These are phyloP conservation scores for Hyaloscypha hepaticicola DNA, from an alignment of 495 filamentous ascomycete genomes.

Conservation along the genomic window DNA sequence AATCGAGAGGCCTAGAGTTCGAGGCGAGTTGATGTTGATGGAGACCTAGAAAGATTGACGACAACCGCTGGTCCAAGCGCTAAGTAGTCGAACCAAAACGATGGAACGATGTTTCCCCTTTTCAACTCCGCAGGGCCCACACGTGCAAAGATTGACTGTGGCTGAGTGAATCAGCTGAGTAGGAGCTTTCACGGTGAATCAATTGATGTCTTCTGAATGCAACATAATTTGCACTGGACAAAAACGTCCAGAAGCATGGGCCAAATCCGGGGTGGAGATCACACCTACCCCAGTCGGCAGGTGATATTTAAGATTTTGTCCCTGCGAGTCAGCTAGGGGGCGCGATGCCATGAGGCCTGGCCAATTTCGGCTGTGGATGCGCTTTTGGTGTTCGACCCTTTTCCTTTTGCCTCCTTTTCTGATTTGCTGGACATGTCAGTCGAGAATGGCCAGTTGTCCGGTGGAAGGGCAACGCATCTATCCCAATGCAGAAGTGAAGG, in stretches of 20 bases:
- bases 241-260: not conserved
- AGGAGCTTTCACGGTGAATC: not conserved
- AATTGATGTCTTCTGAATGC: not conserved
- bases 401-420: constrained; percentile 1
- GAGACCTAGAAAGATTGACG: not conserved
- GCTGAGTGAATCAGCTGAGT: not conserved
- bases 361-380: constrained; percentile 11
- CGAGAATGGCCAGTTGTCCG: not conserved
- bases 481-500: not conserved
- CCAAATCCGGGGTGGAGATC: not conserved
- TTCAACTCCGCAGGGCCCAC: not conserved
- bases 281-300: not conserved
- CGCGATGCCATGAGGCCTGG: not conserved
- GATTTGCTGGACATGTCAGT: not conserved
- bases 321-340: not conserved
- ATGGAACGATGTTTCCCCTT: not conserved
- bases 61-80: not conserved
- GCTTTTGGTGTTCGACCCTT: constrained; percentile 2
- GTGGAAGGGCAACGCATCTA: not conserved
- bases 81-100: not conserved
- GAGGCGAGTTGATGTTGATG: constrained; percentile 16
- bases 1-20: not conserved
- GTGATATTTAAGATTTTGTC: not conserved
- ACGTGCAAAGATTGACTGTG: not conserved
- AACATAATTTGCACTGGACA: not conserved